Base-by-base conservation (phyloP, 2,329 filamentous ascomycete species). In the Fusarium sp. region DNA sequence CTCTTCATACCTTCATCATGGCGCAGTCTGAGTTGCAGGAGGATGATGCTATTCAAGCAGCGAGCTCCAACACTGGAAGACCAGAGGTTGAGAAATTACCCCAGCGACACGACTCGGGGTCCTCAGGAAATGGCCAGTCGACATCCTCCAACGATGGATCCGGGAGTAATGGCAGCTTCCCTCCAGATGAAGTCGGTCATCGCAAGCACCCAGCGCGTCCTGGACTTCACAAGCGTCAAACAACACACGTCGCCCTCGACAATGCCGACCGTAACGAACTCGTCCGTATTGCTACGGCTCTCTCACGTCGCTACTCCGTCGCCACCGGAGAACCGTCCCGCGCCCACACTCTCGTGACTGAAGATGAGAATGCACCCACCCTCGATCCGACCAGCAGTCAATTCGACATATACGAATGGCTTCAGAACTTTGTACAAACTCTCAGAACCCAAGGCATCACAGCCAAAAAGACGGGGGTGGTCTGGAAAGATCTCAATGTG, bases 401-500 rank as follows among this genome's bases (percentile, higher is more conserved):
- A 22, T 87, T 87, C 56, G 83, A 86, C 62, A 75, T 85, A 14
- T 70, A 80, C 9, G 83, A 82, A 68, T 87, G 85, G 85, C 74
- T 86, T 1, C 80, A 79, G 40, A 73, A 78, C 38, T 83, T 86
- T 66, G 79, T 86, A 8, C 66, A 74, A 1, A 79, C 83, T 35
- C 80, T 91, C 38, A 85, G 89, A 38, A 85, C 86, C 20, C 88
- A 92, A 66, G 88, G 89, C 0, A 83, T 91, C 54, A 86, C 85
- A 67, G 82, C 84, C 70, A 87, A 84, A 73, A 83, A 84, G 8
- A 88, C 91, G 0, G 91, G 91, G 5, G 85, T 94, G 8, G 87
- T 88, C 0, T 93, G 90, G 82, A 89, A 89, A 69, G 86, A 93
- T 61, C 85, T 94, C 37, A 89, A 88, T 65, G 90, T 94, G 0